A percentile compares a stretch with the other conserved stretches of the same genome.
These are phyloP conservation scores for Plasmopara halstedii DNA, from an alignment of 352 stramenopile genomes.

Conservation along the genomic window DNA sequence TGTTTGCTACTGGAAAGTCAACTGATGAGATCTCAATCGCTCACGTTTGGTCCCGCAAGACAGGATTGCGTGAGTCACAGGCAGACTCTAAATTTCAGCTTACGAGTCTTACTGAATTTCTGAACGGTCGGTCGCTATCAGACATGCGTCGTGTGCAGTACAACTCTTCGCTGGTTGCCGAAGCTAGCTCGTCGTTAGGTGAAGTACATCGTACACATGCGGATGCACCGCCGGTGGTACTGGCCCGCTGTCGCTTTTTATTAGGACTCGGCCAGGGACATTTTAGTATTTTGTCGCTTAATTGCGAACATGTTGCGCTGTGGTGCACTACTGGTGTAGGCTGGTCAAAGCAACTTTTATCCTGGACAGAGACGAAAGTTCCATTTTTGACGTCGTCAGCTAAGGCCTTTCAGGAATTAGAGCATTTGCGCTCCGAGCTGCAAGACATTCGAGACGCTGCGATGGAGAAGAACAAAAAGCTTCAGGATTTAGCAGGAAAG, in stretches of 20 bases:
- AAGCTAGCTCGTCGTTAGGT: conserved; percentile 46
- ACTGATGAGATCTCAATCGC: conserved; percentile 49
- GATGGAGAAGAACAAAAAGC: conserved; percentile 22
- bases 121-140: conserved; percentile 42
- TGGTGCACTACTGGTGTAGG: conserved; percentile 72
- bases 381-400: conserved; percentile 31
- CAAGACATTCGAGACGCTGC: conserved; percentile 23
- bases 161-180: conserved; percentile 56
- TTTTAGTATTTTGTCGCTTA: conserved; percentile 61
- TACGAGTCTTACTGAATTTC: conserved; percentile 62
- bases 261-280: conserved; percentile 57
- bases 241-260: conserved; percentile 61
- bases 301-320: conserved; percentile 69
- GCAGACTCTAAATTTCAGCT: conserved; percentile 58
- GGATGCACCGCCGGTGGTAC: conserved; percentile 60
- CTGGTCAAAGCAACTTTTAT: conserved; percentile 70
- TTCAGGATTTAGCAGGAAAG: conserved; percentile 31
- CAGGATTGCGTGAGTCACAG: conserved; percentile 48
- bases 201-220: conserved; percentile 54
- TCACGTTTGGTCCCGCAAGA: conserved; percentile 63
- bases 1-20: conserved; percentile 34
- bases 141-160: conserved; percentile 74
- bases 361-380: conserved; percentile 37
- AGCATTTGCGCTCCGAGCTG: conserved; percentile 29
- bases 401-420: conserved; percentile 25